phyloP scores from a whole-genome alignment of 2,329 filamentous ascomycete genomes.

The Ophidiomyces ophidiicola region DNA sequence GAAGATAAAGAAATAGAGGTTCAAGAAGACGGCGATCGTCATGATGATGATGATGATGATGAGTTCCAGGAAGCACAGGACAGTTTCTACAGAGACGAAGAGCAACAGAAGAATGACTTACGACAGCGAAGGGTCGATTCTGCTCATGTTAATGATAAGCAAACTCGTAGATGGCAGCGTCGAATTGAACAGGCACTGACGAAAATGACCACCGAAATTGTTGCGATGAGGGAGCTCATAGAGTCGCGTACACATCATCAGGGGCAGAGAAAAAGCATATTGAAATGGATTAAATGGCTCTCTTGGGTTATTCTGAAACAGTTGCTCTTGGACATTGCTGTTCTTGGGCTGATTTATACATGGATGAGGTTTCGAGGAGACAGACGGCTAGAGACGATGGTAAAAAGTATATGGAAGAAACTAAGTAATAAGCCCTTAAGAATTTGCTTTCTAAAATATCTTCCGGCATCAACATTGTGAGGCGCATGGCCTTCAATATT shows the following conservation, averaged over 20 bases:
- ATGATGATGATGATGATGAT: conserved; percentile 21
- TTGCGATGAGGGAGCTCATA: conserved; percentile 82
- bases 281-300: conserved; percentile 59
- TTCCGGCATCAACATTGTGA: too few relatives aligned
- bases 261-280: conserved; percentile 50
- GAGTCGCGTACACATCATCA: conserved; percentile 62
- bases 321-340: conserved; percentile 55
- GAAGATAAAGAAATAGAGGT: conserved; percentile 27
- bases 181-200: conserved; percentile 77
- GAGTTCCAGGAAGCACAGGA: conserved; percentile 16
- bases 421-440: conserved; percentile 25
- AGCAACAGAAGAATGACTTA: conserved; percentile 37
- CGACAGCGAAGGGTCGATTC: conserved; percentile 11
- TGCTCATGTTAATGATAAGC: conserved; percentile 18
- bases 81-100: conserved; percentile 18
- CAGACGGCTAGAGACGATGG: conserved; percentile 29
- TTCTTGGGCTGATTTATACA: conserved; percentile 33
- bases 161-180: conserved; percentile 56
- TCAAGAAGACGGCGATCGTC: conserved; percentile 21
- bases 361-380: conserved; percentile 35
- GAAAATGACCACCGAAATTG: conserved; percentile 82
- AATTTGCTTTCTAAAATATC: conserved; percentile 19
- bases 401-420: conserved; percentile 23
- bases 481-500: too few relatives aligned
- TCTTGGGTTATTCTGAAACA: conserved; percentile 62